Evolutionary conservation across 1,284 basidiomycete genomes (phyloP).

Genomic region (Mycosarcoma maydis): DNA sequence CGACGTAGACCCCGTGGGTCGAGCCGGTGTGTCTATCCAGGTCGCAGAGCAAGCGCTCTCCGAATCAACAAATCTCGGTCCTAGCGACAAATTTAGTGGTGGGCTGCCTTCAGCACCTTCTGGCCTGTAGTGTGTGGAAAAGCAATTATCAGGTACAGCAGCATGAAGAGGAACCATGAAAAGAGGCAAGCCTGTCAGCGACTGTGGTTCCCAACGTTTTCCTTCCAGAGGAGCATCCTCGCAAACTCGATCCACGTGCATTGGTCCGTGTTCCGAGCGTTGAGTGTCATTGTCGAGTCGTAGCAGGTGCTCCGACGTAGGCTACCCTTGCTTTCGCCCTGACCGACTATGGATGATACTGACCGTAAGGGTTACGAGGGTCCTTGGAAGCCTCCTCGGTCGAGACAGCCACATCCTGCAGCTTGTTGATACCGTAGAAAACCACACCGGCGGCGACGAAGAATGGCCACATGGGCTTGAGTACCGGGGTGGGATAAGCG

Average conservation of each 20-base stretch:
- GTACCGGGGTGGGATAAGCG: constrained; percentile 64
- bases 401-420: constrained; percentile 56
- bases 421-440: constrained; percentile 59
- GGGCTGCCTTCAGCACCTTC: constrained; percentile 51
- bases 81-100: constrained; percentile 35
- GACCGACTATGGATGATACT: too few relatives aligned
- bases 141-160: neutral
- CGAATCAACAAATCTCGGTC: neutral
- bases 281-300: too few relatives aligned
- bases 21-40: too few relatives aligned
- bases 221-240: too few relatives aligned
- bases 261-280: too few relatives aligned
- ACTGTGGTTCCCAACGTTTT: too few relatives aligned
- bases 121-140: constrained; percentile 27
- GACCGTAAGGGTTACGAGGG: constrained; percentile 66
- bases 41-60: neutral
- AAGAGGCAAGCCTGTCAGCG: neutral
- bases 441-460: constrained; percentile 59
- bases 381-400: constrained; percentile 63
- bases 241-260: too few relatives aligned
- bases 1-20: too few relatives aligned
- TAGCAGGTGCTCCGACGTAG: too few relatives aligned
- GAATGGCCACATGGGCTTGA: constrained; percentile 65
- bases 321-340: too few relatives aligned
- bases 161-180: neutral